Base-by-base conservation (phyloP, 2,329 filamentous ascomycete genomes). In the Aspergillus sp. region DNA sequence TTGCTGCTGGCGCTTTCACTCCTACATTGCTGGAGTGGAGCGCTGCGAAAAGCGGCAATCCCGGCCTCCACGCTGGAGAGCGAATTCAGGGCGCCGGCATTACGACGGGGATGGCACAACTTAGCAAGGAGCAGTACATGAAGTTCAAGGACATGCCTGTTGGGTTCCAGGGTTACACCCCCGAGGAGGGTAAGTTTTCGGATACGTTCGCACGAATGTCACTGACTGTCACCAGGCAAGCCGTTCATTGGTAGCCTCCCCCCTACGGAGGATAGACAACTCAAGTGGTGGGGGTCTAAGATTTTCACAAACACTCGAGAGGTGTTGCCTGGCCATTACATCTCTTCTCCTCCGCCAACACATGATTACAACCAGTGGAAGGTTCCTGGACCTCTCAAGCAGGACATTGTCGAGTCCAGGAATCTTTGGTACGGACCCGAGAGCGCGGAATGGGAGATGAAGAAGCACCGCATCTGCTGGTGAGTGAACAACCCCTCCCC, bases 391-490 rank as follows among this genome's bases (percentile, higher is more conserved):
- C 55, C 57, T 13, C 61, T 80, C 7, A 73, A 75, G 50, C 58
- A 72, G 26, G 76, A 80, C 38, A 73, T 80, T 24, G 51, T 64
- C n/a, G 58, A 72, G 27, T 68, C 73, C 2, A 72, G 70, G 35
- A 57, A 68, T 28, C 63, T 72, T 1, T 78, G 77, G 41, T 80
- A 78, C 42, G 77, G 75, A 6, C 64, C 67, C 30, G 68, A 69
- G 13, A 68, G 69, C 19, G 65, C 63, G 8, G 49, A 57, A 26
- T 79, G 72, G 74, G 68, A 72, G 40, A 68, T 77, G 54, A 69
- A 70, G 35, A 73, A 78, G 47, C 70, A 78, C 47, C 68, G 78
- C 4, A 74, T 81, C 37, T 81, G 77, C 67, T 82, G 78, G 77
- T 80, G 53, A 53, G 70, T 58, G 4, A 11, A n/a, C n/a, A n/a